A percentile compares a stretch with the other conserved stretches of the same genome.
phyloP scores from a whole-genome alignment of 768 basidiomycete species.

The Mycena leptocephala region DNA sequence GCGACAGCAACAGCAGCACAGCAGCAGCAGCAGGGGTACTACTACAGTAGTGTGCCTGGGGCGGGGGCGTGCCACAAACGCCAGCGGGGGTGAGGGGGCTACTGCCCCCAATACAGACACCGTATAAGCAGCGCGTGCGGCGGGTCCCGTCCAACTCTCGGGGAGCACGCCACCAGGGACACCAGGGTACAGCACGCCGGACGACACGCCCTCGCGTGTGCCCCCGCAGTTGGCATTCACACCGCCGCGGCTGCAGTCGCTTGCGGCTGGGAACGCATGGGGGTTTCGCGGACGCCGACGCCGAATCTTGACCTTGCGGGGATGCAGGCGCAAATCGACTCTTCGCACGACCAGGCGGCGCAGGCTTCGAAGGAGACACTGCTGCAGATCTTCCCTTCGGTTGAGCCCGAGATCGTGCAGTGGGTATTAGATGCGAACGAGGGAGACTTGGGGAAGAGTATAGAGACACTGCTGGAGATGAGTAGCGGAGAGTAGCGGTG shows the following conservation, averaged over 20 bases:
- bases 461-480: slow-evolving; percentile 90
- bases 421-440: slow-evolving; percentile 93
- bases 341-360: slow-evolving; percentile 81
- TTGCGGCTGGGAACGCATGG: slow-evolving; percentile 46
- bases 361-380: slow-evolving; percentile 84
- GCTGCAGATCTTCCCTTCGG: slow-evolving; percentile 88
- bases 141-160: slow-evolving; percentile 56
- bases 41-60: slow-evolving; percentile 32
- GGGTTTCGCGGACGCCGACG: slow-evolving; percentile 80
- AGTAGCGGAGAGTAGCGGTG: slow-evolving; percentile 51
- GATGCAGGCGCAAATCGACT: slow-evolving; percentile 85
- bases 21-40: slow-evolving; percentile 35
- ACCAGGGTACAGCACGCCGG: slow-evolving; percentile 52
- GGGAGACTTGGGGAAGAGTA: slow-evolving; percentile 91
- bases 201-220: slow-evolving; percentile 69
- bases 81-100: slow-evolving; percentile 53
- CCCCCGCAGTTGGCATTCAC: slow-evolving; percentile 48
- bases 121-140: slow-evolving; percentile 83
- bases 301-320: slow-evolving; percentile 79
- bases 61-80: slow-evolving; percentile 57
- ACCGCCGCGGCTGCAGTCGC: slow-evolving; percentile 64
- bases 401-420: slow-evolving; percentile 89
- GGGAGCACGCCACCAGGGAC: slow-evolving; percentile 51
- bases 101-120: slow-evolving; percentile 68
- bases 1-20: slow-evolving; percentile 42